phyloP scores from a whole-genome alignment of 1,284 basidiomycete species.

The Sporisorium reilianum region DNA sequence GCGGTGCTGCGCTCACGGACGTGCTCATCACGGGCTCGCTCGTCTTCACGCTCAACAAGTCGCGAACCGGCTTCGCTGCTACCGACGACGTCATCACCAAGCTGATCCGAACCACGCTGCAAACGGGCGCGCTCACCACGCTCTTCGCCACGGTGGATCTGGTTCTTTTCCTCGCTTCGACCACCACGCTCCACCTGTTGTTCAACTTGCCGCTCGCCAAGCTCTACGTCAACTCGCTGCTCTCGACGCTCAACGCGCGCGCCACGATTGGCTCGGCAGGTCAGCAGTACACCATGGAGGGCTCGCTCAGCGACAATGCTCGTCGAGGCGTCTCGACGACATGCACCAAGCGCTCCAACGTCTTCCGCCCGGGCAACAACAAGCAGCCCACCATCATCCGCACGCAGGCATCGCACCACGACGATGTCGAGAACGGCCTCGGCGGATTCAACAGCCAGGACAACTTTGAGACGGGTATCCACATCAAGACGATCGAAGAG shows the following conservation, averaged over 20 bases:
- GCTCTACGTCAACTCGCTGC: conserved; percentile 66
- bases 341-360: conserved; percentile 40
- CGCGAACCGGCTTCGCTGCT: conserved; percentile 62
- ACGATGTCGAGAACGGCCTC: conserved; percentile 33
- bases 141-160: conserved; percentile 60
- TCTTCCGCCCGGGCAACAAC: conserved; percentile 41
- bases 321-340: conserved; percentile 32
- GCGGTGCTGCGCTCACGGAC: conserved; percentile 60
- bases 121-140: conserved; percentile 62
- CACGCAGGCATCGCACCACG: conserved; percentile 38
- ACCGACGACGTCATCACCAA: conserved; percentile 65
- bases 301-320: conserved; percentile 42
- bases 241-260: conserved; percentile 65
- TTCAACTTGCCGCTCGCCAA: conserved; percentile 66
- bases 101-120: conserved; percentile 62
- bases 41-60: conserved; percentile 60
- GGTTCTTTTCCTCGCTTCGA: conserved; percentile 58
- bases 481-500: conserved; percentile 61
- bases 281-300: conserved; percentile 53
- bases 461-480: conserved; percentile 49
- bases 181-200: conserved; percentile 58
- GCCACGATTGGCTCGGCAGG: conserved; percentile 31
- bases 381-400: conserved; percentile 49
- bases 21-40: conserved; percentile 57
- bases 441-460: conserved; percentile 28